These are phyloP conservation scores for Arbutus unedo DNA, from an alignment of 148 eudicot species.

Conservation along the genomic window DNA sequence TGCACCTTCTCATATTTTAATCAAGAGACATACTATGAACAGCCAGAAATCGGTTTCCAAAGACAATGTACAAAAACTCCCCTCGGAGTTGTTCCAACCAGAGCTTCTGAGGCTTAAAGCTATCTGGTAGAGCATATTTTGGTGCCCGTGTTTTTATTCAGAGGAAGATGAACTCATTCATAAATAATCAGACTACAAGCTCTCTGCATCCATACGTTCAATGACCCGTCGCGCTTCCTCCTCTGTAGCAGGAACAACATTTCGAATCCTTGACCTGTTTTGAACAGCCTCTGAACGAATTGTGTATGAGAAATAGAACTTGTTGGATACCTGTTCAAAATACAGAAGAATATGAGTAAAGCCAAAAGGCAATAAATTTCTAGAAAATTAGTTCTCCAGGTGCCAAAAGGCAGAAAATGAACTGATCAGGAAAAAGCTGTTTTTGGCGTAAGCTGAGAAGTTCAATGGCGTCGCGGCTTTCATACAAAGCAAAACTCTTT, in stretches of 20 bases:
- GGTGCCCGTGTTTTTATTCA: neutral
- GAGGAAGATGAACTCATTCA: neutral
- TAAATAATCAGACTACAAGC: constrained; percentile 1
- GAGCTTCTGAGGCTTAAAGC: no score
- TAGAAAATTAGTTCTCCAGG: no score
- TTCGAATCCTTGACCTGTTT: constrained; percentile 58
- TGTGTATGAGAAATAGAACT: constrained; percentile 89
- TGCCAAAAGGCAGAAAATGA: no score
- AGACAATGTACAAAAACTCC: neutral
- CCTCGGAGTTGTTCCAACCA: neutral
- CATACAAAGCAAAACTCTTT: neutral
- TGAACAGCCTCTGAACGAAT: constrained; percentile 47
- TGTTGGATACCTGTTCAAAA: constrained; percentile 72
- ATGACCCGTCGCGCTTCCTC: constrained; percentile 90
- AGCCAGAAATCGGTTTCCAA: neutral
- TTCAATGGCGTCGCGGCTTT: neutral
- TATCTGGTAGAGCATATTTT: neutral
- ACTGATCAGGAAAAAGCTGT: no score
- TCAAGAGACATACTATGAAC: neutral
- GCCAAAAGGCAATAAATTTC: no score
- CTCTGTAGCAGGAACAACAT: constrained; percentile 81
- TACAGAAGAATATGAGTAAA: neutral
- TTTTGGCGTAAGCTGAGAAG: neutral
- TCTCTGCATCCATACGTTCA: constrained; percentile 84
- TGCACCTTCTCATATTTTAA: neutral